Evolutionary conservation across 306 rosid genomes (phyloP).

Genomic region (Inga oerstediana): DNA sequence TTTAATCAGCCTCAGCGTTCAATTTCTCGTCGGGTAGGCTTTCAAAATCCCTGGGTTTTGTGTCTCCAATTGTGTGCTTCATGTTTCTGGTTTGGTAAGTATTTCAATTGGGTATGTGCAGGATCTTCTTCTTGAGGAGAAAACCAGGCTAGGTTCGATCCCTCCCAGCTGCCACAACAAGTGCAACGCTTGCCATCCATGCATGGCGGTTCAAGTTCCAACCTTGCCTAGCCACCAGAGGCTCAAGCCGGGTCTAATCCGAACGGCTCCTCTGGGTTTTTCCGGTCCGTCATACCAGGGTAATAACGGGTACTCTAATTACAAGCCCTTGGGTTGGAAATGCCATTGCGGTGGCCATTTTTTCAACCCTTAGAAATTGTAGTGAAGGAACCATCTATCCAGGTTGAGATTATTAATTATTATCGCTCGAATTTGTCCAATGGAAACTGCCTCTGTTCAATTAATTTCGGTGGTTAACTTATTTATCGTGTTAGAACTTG

Average conservation of each 20-base stretch:
- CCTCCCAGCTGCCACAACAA: slow-evolving; percentile 99
- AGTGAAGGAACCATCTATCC: not conserved
- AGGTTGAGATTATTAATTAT: not conserved
- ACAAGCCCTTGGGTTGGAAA: slow-evolving; percentile 98
- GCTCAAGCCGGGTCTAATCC: slow-evolving; percentile 38
- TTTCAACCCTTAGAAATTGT: slow-evolving; percentile 67
- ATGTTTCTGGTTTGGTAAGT: slow-evolving; percentile 2
- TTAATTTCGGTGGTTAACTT: slow-evolving; percentile 5
- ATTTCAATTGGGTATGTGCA: slow-evolving; percentile 27
- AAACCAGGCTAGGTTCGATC: slow-evolving; percentile 79
- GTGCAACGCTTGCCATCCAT: slow-evolving; percentile 90
- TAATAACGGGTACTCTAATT: slow-evolving; percentile 73
- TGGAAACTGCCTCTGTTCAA: not conserved
- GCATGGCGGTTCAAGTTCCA: slow-evolving; percentile 95
- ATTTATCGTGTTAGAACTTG: slow-evolving; percentile 8
- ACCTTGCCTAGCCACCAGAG: slow-evolving; percentile 49
- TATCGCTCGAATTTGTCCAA: slow-evolving; percentile 22
- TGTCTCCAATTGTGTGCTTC: not conserved
- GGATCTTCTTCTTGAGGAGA: slow-evolving; percentile 67
- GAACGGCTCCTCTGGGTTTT: slow-evolving; percentile 35
- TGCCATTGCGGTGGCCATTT: slow-evolving; percentile 80
- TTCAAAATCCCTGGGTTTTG: not conserved
- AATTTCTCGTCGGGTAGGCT: slow-evolving; percentile 53
- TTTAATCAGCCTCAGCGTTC: slow-evolving; percentile 38
- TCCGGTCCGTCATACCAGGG: slow-evolving; percentile 49